A percentile compares a stretch with the other conserved stretches of the same genome.
Evolutionary conservation across 108 stramenopile genomes (phyloP).

Genomic region (Licmophora abbreviata): DNA sequence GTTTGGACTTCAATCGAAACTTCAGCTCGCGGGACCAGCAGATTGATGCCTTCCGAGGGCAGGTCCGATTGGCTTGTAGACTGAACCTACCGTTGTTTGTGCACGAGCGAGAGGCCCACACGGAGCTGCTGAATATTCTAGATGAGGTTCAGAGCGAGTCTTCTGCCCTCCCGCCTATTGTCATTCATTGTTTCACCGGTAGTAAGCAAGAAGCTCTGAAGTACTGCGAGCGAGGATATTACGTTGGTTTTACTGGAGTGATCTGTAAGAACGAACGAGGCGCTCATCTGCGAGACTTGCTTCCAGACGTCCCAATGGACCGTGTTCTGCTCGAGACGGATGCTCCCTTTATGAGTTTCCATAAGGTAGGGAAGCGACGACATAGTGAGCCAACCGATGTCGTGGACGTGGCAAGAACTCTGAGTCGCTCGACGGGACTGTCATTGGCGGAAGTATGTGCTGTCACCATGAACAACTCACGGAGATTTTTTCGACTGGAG

Average conservation of each 20-base stretch:
- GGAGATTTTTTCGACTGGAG: slow-evolving; percentile 9
- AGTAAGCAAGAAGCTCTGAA: slow-evolving; percentile 24
- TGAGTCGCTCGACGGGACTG: slow-evolving; percentile 18
- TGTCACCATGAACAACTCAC: slow-evolving; percentile 8
- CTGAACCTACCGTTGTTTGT: slow-evolving; percentile 36
- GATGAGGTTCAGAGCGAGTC: slow-evolving; percentile 13
- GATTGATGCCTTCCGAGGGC: slow-evolving; percentile 33
- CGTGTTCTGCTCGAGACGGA: slow-evolving; percentile 41
- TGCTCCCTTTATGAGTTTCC: slow-evolving; percentile 45
- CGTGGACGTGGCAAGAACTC: slow-evolving; percentile 27
- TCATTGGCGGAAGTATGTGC: slow-evolving; percentile 23
- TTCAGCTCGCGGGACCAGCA: slow-evolving; percentile 29
- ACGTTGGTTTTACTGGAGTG: slow-evolving; percentile 41
- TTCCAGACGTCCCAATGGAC: slow-evolving; percentile 33
- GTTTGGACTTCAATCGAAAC: slow-evolving; percentile 48
- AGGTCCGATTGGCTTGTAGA: slow-evolving; percentile 31
- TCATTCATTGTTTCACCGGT: slow-evolving; percentile 52
- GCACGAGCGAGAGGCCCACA: slow-evolving; percentile 41
- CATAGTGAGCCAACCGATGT: slow-evolving; percentile 37
- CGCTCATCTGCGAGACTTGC: slow-evolving; percentile 25
- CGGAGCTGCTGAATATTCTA: slow-evolving; percentile 26
- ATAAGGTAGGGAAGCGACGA: slow-evolving; percentile 16
- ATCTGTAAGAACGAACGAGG: slow-evolving; percentile 48
- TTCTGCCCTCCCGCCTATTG: slow-evolving; percentile 25
- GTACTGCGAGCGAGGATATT: slow-evolving; percentile 37